phyloP scores from a whole-genome alignment of 2,329 filamentous ascomycete genomes.

The Colletotrichum sojae region DNA sequence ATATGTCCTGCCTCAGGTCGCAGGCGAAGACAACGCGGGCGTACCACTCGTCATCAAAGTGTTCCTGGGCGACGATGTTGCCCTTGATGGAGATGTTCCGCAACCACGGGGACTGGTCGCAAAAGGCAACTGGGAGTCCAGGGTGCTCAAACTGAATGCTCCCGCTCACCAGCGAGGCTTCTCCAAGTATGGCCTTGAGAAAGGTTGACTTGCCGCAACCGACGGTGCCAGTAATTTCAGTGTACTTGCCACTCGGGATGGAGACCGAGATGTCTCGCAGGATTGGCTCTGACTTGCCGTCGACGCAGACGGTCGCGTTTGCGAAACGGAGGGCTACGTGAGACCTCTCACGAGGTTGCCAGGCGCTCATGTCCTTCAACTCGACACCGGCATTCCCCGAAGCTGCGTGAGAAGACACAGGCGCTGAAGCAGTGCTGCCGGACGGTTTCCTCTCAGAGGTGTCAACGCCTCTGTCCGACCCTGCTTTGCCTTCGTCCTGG shows the following conservation, averaged over 20 bases:
- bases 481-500: constrained; percentile 8
- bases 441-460: too few species aligned
- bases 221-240: constrained; percentile 19
- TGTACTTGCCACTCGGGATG: constrained; percentile 17
- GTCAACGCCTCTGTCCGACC: too few species aligned
- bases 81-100: constrained; percentile 42
- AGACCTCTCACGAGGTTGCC: too few species aligned
- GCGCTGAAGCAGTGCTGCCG: too few species aligned
- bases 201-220: constrained; percentile 42
- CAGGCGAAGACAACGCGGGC: constrained; percentile 45
- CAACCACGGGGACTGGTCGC: constrained; percentile 44
- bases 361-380: too few species aligned
- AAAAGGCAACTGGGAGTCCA: constrained; percentile 33
- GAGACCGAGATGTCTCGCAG: constrained; percentile 20
- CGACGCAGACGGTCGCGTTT: constrained; percentile 1
- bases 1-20: constrained; percentile 38
- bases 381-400: too few species aligned
- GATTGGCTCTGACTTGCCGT: constrained; percentile 21
- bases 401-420: too few species aligned
- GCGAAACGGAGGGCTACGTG: too few species aligned
- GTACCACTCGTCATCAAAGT: constrained; percentile 50
- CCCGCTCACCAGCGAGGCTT: constrained; percentile 9
- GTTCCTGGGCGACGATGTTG: constrained; percentile 40
- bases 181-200: constrained; percentile 45
- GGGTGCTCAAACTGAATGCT: neutral